phyloP scores from a whole-genome alignment of 2,329 filamentous ascomycete species.

The Pseudogymnoascus sp. region DNA sequence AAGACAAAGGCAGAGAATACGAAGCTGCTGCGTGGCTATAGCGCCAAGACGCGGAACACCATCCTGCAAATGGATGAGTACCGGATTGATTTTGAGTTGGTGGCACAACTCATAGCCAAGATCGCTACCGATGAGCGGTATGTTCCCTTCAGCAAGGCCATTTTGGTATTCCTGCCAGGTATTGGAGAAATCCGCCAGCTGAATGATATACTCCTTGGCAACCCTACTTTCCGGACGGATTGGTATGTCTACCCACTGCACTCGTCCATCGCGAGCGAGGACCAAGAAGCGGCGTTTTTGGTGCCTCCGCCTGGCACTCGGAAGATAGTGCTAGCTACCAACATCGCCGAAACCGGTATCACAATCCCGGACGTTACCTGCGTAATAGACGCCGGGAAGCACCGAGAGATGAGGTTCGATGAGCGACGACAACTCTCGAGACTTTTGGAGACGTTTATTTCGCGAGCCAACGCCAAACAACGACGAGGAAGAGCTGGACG shows the following conservation, averaged over 20 bases:
- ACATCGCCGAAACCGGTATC: constrained; percentile 97
- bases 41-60: constrained; percentile 64
- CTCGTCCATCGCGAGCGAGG: constrained; percentile 90
- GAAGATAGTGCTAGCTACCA: constrained; percentile 94
- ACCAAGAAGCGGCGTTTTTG: constrained; percentile 88
- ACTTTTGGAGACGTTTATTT: constrained; percentile 91
- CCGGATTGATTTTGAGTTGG: constrained; percentile 80
- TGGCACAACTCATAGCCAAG: constrained; percentile 69
- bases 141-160: constrained; percentile 71
- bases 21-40: constrained; percentile 66
- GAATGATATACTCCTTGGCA: constrained; percentile 75
- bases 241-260: constrained; percentile 90
- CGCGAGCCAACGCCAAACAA: constrained; percentile 90
- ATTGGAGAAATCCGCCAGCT: constrained; percentile 86
- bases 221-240: constrained; percentile 64
- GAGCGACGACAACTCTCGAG: constrained; percentile 85
- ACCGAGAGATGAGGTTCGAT: constrained; percentile 96
- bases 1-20: constrained; percentile 45
- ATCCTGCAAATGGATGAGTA: constrained; percentile 82
- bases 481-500: constrained; percentile 87
- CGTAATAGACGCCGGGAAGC: constrained; percentile 93
- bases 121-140: constrained; percentile 65
- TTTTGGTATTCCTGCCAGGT: constrained; percentile 90
- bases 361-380: constrained; percentile 97
- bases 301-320: constrained; percentile 73